These are phyloP conservation scores for Carex littledalei DNA, from an alignment of 176 grass and related monocot species.

Conservation along the genomic window DNA sequence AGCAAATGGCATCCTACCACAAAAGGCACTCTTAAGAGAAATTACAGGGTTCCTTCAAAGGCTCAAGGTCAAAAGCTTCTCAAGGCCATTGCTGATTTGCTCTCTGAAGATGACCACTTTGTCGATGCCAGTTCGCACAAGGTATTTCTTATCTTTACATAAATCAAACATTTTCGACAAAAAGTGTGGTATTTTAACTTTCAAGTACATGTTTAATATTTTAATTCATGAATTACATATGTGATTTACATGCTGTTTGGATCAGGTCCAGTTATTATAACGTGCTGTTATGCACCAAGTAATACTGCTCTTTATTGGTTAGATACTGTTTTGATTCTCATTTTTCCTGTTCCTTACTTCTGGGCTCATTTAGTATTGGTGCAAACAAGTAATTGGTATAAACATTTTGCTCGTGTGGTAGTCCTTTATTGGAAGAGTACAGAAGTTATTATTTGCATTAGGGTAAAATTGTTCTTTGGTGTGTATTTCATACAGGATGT, in stretches of 20 bases:
- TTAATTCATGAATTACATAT: not conserved
- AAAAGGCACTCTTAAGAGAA: conserved; percentile 93
- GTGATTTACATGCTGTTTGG: not conserved
- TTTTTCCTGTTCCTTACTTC: not conserved
- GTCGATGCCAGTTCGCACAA: conserved; percentile 84
- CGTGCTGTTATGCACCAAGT: not conserved
- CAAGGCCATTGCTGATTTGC: conserved; percentile 72
- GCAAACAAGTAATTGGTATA: not conserved
- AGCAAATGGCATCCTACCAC: conserved; percentile 92
- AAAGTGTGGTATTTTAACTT: not conserved
- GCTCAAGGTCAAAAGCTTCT: conserved; percentile 74
- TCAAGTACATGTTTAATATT: not conserved
- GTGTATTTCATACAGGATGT: conserved; percentile 7
- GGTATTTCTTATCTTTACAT: conserved; percentile 33
- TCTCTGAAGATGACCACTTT: conserved; percentile 94
- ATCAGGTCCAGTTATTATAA: not conserved
- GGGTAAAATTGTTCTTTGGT: not conserved
- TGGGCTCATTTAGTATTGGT: not conserved
- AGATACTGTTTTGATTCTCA: not conserved
- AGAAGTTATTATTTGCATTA: not conserved
- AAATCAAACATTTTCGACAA: not conserved
- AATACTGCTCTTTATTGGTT: not conserved
- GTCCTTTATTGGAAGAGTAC: not conserved
- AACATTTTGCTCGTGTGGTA: not conserved
- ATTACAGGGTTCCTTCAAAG: conserved; percentile 73